Evolutionary conservation across 176 grass and related monocot genomes (phyloP), one percentile per base, ranked within the genome.

Genomic region (Tillandsia leiboldiana): DNA sequence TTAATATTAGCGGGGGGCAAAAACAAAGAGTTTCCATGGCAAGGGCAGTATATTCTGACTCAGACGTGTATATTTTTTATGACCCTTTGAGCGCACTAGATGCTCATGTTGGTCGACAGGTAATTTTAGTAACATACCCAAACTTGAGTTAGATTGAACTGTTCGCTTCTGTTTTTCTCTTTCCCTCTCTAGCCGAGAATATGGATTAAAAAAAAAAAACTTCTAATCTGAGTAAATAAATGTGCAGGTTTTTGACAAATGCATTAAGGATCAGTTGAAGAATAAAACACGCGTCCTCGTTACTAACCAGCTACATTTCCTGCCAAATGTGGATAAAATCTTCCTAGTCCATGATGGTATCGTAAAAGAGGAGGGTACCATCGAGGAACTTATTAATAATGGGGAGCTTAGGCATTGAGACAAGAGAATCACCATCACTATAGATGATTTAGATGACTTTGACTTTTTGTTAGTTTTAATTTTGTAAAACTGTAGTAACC

Each of bases 21-120:
- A 99, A 99, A 67, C 94, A 99, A 83, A 93, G 94, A 93, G 87
- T 99, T 88, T 99, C 94, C 66, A 88, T 99, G 94, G 94, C 94
- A 83, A 93, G 94, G 77, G 94, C 94, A 54, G 94, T 99, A 69
- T 99, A 99, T 82, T 90, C 94, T 26, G 80, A 93, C 83, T 93
- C 94, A 79, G 94, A 99, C 59, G 84, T 99, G 49, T 93, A 99
- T 81, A 82, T 99, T 77, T 99, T 99, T 88, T 90, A 99, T 79
- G 94, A 99, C 74, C 94, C 94, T 67, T 80, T 99, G 69, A 99
- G 94, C 80, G 94, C 94, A 79, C 76, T 99, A 71, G 94, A 99
- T 82, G 94, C 94, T 64, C 90, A 93, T 84, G 94, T 99, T 87
- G 94, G 94, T 72, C 94, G 94, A 54, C 90, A 99, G 89, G 94